Evolutionary conservation across 257 asterid genomes (phyloP).

Genomic region (Petrea volubilis): DNA sequence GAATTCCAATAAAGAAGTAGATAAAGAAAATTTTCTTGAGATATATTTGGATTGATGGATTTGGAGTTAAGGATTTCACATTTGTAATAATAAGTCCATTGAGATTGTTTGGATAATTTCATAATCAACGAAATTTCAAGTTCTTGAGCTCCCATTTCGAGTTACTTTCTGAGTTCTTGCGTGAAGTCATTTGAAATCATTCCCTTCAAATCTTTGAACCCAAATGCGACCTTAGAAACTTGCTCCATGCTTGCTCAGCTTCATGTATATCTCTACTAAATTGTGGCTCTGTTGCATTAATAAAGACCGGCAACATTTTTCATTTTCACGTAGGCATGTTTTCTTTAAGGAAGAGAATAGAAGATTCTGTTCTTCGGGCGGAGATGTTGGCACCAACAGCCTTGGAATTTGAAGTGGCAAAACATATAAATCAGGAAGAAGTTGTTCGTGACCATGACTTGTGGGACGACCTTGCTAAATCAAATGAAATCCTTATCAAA

Average conservation of each 20-base stretch:
- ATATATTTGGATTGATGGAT: too few relatives aligned
- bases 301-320: slow-evolving; percentile 7
- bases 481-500: slow-evolving; percentile 59
- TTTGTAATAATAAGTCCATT: too few relatives aligned
- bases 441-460: slow-evolving; percentile 55
- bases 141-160: too few relatives aligned
- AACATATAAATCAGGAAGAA: slow-evolving; percentile 53
- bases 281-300: not conserved
- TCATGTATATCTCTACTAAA: not conserved
- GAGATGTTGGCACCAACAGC: slow-evolving; percentile 72
- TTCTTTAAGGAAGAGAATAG: slow-evolving; percentile 73
- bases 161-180: too few relatives aligned
- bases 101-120: too few relatives aligned
- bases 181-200: too few relatives aligned
- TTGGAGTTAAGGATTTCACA: too few relatives aligned
- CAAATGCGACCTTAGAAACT: not conserved
- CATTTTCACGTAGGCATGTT: slow-evolving; percentile 52
- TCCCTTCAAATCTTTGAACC: too few relatives aligned
- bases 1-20: not conserved
- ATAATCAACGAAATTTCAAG: too few relatives aligned
- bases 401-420: slow-evolving; percentile 67
- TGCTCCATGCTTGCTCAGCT: not conserved
- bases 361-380: slow-evolving; percentile 77
- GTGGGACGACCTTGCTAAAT: slow-evolving; percentile 72
- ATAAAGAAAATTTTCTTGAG: too few relatives aligned